Evolutionary conservation across 805 yeast species (phyloP), one percentile per base, ranked within the genome.

Genomic region (Cyberlindnera maclurae): DNA sequence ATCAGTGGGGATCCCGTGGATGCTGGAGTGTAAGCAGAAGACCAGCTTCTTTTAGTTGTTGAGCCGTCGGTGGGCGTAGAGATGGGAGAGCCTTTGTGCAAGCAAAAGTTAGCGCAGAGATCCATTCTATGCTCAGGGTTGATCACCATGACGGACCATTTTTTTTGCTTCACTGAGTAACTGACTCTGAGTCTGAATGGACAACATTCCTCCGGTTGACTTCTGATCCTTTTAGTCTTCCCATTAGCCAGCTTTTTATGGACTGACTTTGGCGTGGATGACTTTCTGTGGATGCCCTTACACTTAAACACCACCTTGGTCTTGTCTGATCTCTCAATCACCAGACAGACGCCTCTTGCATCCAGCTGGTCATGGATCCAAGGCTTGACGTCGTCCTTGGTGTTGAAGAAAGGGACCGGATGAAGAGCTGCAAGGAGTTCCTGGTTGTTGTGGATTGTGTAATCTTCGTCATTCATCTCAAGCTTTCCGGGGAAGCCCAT

Each of bases 221-320:
- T 37, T 45, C 55, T 46, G 12, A 50, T 30, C 36, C 52, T 41
- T 36, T 49, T 54, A 15, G 43, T 29, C 41, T 40, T 42, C 10
- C 41, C 44, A 15, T 40, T 40, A 15, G 15, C 32, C 15, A 37
- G 16, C 30, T 40, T 42, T 17, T 44, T 32, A 15, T 40, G 37
- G 15, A 42, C 24, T n/a, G 39, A 7, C 32, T 46, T 49, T 27
- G 52, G 43, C 2, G 46, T 35, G 2, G 46, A 33, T 4, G 51
- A 31, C 39, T 49, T 53, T 45, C 53, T 52, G 38, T 51, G 53
- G n/a, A 53, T 30, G 34, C 46, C 53, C 45, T 57, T 58, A 41
- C 63, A 58, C 37, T 59, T 57, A 50, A 59, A 58, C 9, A 59
- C 59, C 15, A 58, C 55, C 39, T 58, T 57, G 13, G 57, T 44